Conservation (phyloP, 2,329 filamentous ascomycete genomes). For the Fonsecaea monophora region DNA sequence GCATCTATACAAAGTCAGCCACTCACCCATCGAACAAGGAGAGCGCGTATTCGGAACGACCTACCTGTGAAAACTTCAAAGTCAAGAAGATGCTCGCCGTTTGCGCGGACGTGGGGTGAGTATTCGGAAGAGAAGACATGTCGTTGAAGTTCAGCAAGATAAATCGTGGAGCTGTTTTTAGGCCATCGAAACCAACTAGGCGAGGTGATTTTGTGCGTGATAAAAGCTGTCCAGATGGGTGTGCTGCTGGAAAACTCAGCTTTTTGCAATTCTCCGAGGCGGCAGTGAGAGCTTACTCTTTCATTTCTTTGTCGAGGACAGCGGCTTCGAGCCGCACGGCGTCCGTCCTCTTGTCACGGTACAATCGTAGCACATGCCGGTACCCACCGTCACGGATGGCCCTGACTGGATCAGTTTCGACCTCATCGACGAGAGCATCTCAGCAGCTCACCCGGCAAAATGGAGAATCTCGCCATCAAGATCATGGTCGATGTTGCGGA, state of each 20-base stretch:
- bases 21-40: background rate
- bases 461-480: conserved; percentile 56
- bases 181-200: conserved; percentile 55
- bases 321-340: conserved; percentile 65
- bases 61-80: conserved; percentile 48
- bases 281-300: conserved; percentile 47
- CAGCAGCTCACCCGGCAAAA: conserved; percentile 56
- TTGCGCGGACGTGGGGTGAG: conserved; percentile 46
- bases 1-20: conserved; percentile 45
- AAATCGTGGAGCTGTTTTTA: conserved; percentile 49
- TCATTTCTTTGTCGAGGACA: conserved; percentile 59
- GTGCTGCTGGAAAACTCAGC: conserved; percentile 47
- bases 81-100: conserved; percentile 50
- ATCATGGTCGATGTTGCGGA: conserved; percentile 55
- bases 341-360: conserved; percentile 58
- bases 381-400: conserved; percentile 60
- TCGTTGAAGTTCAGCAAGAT: conserved; percentile 59
- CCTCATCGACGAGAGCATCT: background rate
- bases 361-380: conserved; percentile 62
- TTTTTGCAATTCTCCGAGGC: background rate
- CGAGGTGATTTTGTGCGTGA: conserved; percentile 56
- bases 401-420: conserved; percentile 44
- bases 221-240: conserved; percentile 68
- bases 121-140: conserved; percentile 63
- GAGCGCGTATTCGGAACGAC: conserved; percentile 8